phyloP scores from a whole-genome alignment of 192 early-diverging fungal genomes.

The Coemansia sp. region DNA sequence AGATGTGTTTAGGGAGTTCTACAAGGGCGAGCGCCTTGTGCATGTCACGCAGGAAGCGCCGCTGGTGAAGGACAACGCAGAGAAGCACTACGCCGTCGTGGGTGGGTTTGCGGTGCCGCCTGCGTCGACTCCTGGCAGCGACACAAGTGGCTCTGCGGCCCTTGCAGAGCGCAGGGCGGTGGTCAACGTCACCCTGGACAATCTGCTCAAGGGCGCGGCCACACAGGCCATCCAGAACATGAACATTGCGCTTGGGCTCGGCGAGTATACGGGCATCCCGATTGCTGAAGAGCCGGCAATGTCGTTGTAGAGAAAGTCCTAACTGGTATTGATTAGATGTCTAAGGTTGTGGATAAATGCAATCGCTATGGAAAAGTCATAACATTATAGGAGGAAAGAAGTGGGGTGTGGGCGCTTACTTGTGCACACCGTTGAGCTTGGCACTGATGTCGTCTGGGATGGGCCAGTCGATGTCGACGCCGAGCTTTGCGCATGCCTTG shows the following conservation, averaged over 20 bases:
- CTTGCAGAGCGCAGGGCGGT: conserved; percentile 76
- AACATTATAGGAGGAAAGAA: too few relatives aligned
- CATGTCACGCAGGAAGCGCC: conserved; percentile 76
- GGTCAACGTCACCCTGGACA: conserved; percentile 91
- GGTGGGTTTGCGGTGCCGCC: conserved; percentile 92
- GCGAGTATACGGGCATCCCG: conserved; percentile 91
- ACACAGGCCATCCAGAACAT: conserved; percentile 99
- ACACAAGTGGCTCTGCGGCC: conserved; percentile 6
- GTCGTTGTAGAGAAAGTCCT: conserved; percentile 14
- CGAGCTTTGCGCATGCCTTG: conserved; percentile 20
- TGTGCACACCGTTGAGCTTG: conserved; percentile 3
- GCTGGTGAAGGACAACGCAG: conserved; percentile 86
- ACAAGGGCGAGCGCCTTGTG: conserved; percentile 79
- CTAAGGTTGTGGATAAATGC: too few relatives aligned
- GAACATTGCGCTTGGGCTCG: conserved; percentile 87
- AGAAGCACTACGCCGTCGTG: conserved; percentile 83
- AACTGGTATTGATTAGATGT: neutral
- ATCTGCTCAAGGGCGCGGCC: conserved; percentile 97
- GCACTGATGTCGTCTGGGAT: conserved; percentile 16
- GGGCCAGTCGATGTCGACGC: conserved; percentile 18
- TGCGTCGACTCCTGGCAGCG: conserved; percentile 2
- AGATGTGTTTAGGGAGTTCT: conserved; percentile 69
- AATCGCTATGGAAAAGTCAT: too few relatives aligned
- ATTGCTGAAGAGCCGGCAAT: conserved; percentile 22
- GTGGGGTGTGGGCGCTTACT: too few relatives aligned